These are phyloP conservation scores for Trichoderma harzianum DNA, from an alignment of 2,329 filamentous ascomycete genomes.

Conservation along the genomic window DNA sequence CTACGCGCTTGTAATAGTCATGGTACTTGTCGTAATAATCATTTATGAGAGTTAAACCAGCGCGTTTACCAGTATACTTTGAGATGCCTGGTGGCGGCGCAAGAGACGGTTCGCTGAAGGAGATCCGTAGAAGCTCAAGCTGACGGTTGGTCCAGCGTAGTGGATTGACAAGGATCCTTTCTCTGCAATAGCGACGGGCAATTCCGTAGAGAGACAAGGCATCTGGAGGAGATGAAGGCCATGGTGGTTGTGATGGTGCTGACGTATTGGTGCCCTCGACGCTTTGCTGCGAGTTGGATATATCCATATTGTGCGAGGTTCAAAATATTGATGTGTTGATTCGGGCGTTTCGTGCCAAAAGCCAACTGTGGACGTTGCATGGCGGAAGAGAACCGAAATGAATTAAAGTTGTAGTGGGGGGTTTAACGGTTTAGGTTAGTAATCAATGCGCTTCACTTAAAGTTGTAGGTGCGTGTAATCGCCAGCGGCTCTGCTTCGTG, in stretches of 20 bases:
- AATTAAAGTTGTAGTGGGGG: no score
- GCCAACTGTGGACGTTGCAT: no score
- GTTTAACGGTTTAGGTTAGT: no score
- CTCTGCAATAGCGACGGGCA: background rate
- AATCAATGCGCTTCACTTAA: no score
- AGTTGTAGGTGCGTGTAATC: no score
- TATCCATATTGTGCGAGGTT: background rate
- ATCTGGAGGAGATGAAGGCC: background rate
- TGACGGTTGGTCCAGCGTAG: background rate
- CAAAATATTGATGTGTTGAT: background rate
- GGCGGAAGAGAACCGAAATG: no score
- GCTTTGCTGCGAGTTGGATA: background rate
- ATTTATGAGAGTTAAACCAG: background rate
- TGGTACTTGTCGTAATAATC: background rate
- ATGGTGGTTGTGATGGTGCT: background rate
- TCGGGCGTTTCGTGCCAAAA: no score
- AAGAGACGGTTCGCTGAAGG: background rate
- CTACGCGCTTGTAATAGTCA: background rate
- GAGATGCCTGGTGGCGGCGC: background rate
- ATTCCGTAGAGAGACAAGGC: background rate
- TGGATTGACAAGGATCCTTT: background rate
- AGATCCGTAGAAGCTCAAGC: background rate
- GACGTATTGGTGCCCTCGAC: background rate
- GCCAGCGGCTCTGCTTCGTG: no score
- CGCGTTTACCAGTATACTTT: background rate